These are phyloP conservation scores for Colletotrichum cordylinicola DNA, from an alignment of 2,329 filamentous ascomycete species.

Conservation along the genomic window DNA sequence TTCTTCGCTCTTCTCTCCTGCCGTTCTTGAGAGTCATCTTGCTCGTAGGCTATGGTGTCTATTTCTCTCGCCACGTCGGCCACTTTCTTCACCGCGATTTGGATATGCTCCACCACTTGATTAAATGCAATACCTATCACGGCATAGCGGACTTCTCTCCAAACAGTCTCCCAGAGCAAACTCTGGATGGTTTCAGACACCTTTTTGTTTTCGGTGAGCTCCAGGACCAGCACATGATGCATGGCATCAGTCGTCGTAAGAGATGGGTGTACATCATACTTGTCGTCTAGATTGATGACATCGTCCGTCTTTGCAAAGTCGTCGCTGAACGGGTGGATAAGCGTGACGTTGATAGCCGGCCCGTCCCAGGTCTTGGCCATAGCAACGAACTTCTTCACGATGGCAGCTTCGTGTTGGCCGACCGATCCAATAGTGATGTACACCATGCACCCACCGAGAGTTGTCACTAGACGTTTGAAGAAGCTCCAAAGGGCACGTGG, in stretches of 20 bases:
- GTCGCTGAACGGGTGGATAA: slow-evolving; percentile 31
- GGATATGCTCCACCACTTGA: slow-evolving; percentile 21
- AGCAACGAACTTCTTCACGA: slow-evolving; percentile 29
- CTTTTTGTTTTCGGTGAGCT: slow-evolving; percentile 22
- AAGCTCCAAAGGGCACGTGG: slow-evolving; percentile 27
- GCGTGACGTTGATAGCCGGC: slow-evolving; percentile 28
- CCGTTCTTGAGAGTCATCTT: background rate
- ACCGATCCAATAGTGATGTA: slow-evolving; percentile 32
- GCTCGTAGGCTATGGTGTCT: accelerated
- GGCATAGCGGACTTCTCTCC: slow-evolving; percentile 31
- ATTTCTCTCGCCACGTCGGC: background rate
- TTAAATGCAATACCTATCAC: slow-evolving; percentile 28
- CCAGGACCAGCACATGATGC: slow-evolving; percentile 30
- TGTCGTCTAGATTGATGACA: slow-evolving; percentile 30
- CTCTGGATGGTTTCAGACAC: slow-evolving; percentile 27
- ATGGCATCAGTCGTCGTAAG: slow-evolving; percentile 32
- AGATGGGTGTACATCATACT: slow-evolving; percentile 32
- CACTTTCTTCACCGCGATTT: background rate
- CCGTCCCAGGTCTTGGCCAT: slow-evolving; percentile 28
- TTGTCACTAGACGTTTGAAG: slow-evolving; percentile 24
- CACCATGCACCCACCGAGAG: slow-evolving; percentile 27
- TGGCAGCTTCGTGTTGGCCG: slow-evolving; percentile 28
- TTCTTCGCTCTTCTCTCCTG: background rate
- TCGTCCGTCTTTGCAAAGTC: slow-evolving; percentile 24
- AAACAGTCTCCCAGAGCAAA: slow-evolving; percentile 31